Evolutionary conservation across 805 yeast genomes (phyloP), one percentile per base, ranked within the genome.

Genomic region (Lipomyces orientalis): DNA sequence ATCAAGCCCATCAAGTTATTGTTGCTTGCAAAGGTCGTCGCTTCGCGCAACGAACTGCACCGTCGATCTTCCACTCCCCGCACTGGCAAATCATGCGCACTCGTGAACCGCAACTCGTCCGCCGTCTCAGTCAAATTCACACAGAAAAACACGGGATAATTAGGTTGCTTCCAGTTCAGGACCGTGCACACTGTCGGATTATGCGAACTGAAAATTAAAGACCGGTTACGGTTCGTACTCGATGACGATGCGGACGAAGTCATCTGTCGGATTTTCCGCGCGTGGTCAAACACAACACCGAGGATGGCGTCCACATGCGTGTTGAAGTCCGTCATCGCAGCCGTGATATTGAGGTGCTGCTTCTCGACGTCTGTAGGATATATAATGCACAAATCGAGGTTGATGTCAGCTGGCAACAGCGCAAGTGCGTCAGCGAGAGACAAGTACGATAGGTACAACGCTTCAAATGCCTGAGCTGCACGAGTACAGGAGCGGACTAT

Each of bases 101-200:
- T 74, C 31, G 62, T 72, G 68, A 69, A 71, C 51, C 62, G 57
- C 19, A 56, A 35, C 91, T 57, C 64, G 10, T 19, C 57, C 19
- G 65, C 35, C 10, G 57, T 35, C 25, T 31, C 63, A 16, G 68
- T 58, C 12, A 62, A 19, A 73, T 87, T 88, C 85, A 93, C 86
- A 64, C 88, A 86, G 79, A 91, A 90, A 71, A 95, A 88, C 0
- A 95, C 98, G 0, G 99, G 98, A 79, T 90, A 95, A 77, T 94
- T 94, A 14, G 99, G 98, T 79, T 95, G 99, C 79, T 95, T 95
- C 99, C 99, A 95, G 79, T 95, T 95, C 73, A 95, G 80, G 58
- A 92, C 90, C 10, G 97, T 91, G 79, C 98, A 95, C n/a, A 93
- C 91, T 58, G 88, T 86, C 43, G 97, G 90, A 78, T 93, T 92